Base-by-base conservation (phyloP, 768 basidiomycete species). In the Bullera alba region DNA sequence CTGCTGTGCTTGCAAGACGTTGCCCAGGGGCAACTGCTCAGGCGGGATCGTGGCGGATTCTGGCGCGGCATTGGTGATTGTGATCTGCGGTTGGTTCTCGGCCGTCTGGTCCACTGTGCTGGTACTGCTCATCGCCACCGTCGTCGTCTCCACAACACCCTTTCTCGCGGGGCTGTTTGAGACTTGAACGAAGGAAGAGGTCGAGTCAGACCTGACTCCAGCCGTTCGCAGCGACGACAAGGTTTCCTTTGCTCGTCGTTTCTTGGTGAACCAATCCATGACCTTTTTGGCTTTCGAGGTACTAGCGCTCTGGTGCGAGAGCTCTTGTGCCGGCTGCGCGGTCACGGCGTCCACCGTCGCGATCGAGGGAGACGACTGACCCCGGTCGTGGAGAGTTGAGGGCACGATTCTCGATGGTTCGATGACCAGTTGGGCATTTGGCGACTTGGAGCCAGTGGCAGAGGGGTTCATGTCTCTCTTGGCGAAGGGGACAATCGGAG, bases 231-330 rank as follows among this genome's bases (percentile, higher is more conserved):
- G 50, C 26, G 34, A 34, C 17, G 42, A 50, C 27, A 57, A 50
- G 2, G 65, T 65, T 42, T 67, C 66, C 45, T 57, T 65, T 28
- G 63, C 67, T 21, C 74, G 51, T 34, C 74, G 74, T 55, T 76
- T 76, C 27, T 74, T 66, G 34, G 77, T 78, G 80, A 99, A 97
- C 95, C 95, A 99, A 58, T 91, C 84, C 93, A 97, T 97, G 46
- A 99, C 95, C 67, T 85, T 89, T 71, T 83, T 83, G 3, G 93
- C 91, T 71, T 70, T 67, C 26, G 60, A 64, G 25, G 65, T 69
- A n/a, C 69, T 70, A 0, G 67, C 70, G 15, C 47, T 58, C 41
- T 63, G 56, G 27, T 58, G 48, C 22, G 45, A 27, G 14, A 51
- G 50, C 22, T 48, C 38, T 7, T 50, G 46, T 36, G 52, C 53